A percentile compares a stretch with the other conserved stretches of the same genome.
Evolutionary conservation across 441 rosid genomes (phyloP).

Genomic region (Erodium chrysanthum): DNA sequence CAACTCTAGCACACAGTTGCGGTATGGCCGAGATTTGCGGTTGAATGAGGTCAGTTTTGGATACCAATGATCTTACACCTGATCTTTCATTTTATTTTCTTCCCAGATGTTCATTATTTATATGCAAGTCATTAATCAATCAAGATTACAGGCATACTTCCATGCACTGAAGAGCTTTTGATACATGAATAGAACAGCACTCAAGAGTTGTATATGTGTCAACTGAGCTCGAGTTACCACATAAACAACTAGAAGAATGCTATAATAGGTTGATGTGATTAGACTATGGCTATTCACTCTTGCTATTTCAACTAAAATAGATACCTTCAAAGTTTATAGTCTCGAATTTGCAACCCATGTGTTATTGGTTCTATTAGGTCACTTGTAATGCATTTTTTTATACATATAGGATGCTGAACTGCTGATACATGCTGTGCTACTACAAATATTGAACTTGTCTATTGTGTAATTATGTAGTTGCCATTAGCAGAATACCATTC

Average conservation of each 20-base stretch:
- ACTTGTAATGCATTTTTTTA: neutral
- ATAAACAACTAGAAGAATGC: neutral
- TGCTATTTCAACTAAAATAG: neutral
- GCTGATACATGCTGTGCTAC: slow-evolving; percentile 1
- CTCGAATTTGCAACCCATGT: neutral
- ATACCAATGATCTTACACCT: slow-evolving; percentile 4
- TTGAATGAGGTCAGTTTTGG: slow-evolving; percentile 69
- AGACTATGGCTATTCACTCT: neutral
- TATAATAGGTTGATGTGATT: neutral
- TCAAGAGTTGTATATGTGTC: neutral
- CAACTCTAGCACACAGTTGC: slow-evolving; percentile 73
- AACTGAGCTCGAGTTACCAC: neutral
- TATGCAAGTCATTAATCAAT: neutral
- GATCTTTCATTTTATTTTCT: slow-evolving; percentile 13
- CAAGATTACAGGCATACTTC: neutral
- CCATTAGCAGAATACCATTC: neutral
- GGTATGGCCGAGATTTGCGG: slow-evolving; percentile 89
- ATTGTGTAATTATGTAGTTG: neutral
- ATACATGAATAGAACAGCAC: neutral
- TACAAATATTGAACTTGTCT: neutral
- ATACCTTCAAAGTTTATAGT: slow-evolving; percentile 4
- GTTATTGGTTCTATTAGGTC: neutral
- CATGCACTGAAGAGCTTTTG: neutral
- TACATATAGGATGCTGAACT: neutral
- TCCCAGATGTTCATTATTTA: neutral